Evolutionary conservation across 306 rosid genomes (phyloP), one percentile per base, ranked within the genome.

Genomic region (Hippophae gyantsensis): DNA sequence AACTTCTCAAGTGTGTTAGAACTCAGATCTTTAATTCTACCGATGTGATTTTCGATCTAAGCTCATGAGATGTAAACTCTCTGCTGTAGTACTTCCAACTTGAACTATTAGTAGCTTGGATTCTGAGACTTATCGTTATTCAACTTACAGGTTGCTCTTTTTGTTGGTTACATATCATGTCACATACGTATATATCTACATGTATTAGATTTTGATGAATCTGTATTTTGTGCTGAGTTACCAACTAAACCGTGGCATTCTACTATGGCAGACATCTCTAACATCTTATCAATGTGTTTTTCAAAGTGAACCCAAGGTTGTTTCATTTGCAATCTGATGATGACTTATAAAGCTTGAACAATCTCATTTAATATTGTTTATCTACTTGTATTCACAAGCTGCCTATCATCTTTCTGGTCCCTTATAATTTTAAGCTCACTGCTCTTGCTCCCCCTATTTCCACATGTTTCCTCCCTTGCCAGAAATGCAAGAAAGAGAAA

Each of bases 11-110:
- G 52, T 50, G 68, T 47, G 75, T 78, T 14, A 63, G 60, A 50
- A 58, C 67, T 58, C 67, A 72, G 72, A 67, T 71, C 54, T 45
- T 62, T 50, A 65, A 73, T 10, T 75, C 78, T n/a, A 42, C 52
- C 40, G 57, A 55, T 58, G 61, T 55, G 74, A 75, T 53, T 65
- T 65, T 69, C 72, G 62, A 61, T 67, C 80, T 50, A 75, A 78
- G 68, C 49, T 67, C 81, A 60, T 79, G 64, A 50, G 25, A 2
- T 42, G 56, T 23, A 57, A 49, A 60, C 70, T 64, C 56, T 43
- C 47, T n/a, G 6, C 5, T 3, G 72, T 78, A 45, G 72, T 76
- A 32, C 56, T 26, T 48, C 90, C 95, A 50, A 83, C 95, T 54
- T 86, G 72, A 83, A 64, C 59, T 66, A 23, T 72, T 61, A 18